Evolutionary conservation across 495 filamentous ascomycete genomes (phyloP).

Genomic region (Hypoxylon perforatum): DNA sequence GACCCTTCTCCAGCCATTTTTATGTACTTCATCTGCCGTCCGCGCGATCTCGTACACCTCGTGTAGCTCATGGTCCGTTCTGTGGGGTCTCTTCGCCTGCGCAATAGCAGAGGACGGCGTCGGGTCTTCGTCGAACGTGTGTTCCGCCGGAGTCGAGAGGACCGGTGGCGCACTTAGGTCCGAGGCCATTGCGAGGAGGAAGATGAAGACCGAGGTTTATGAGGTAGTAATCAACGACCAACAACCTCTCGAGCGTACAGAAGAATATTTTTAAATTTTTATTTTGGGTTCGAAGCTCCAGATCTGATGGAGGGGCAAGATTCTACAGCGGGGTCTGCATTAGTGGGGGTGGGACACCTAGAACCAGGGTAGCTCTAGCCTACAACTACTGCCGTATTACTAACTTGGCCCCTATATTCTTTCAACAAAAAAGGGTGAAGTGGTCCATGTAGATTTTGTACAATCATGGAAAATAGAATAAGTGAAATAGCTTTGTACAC

Average conservation of each 20-base stretch:
- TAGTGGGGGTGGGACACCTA: neutral
- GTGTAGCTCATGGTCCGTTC: constrained; percentile 76
- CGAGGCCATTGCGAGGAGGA: constrained; percentile 42
- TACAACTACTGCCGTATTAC: constrained; percentile 8
- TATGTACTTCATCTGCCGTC: constrained; percentile 78
- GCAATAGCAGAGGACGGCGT: constrained; percentile 48
- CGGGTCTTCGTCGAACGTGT: constrained; percentile 74
- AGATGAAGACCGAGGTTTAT: neutral
- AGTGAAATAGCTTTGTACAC: no score
- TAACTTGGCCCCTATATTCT: neutral
- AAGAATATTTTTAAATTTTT: neutral
- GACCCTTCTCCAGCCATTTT: constrained; percentile 77
- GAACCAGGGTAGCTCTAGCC: neutral
- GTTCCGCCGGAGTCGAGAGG: constrained; percentile 87
- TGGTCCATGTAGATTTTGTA: neutral
- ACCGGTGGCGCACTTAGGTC: constrained; percentile 69
- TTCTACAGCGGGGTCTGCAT: neutral
- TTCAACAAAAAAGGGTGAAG: no score
- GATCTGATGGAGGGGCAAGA: constrained; percentile 12
- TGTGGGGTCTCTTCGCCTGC: constrained; percentile 49
- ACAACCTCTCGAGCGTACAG: neutral
- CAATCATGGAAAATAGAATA: neutral
- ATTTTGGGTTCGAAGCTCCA: neutral
- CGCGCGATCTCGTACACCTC: constrained; percentile 87
- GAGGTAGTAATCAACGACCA: no score